Evolutionary conservation across 306 rosid genomes (phyloP).

Genomic region (Myrica gale): DNA sequence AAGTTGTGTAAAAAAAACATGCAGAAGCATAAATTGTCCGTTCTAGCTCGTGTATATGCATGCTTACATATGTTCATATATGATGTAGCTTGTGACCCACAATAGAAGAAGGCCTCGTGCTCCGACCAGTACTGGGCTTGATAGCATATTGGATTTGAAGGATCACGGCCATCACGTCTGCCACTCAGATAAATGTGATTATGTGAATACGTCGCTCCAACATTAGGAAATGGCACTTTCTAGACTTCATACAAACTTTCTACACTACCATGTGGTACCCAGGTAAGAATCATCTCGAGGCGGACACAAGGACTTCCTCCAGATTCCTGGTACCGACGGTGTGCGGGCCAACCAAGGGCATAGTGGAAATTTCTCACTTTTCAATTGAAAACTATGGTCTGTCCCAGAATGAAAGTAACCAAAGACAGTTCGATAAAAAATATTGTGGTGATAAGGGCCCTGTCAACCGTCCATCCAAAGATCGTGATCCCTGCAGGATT

Average conservation of each 20-base stretch:
- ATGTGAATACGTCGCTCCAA: background rate
- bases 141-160: background rate
- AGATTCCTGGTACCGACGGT: background rate
- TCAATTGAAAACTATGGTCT: conserved; percentile 45
- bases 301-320: no score
- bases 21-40: no score
- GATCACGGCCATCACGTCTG: background rate
- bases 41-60: no score
- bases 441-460: conserved; percentile 72
- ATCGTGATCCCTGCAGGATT: conserved; percentile 82
- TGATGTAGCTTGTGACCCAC: no score
- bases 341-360: background rate
- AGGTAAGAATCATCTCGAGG: background rate
- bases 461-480: conserved; percentile 81
- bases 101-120: no score
- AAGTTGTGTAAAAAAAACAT: no score
- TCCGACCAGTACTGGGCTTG: no score
- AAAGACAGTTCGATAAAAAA: conserved; percentile 66
- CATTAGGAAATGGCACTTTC: background rate
- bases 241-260: no score
- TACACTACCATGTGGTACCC: background rate
- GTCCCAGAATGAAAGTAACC: conserved; percentile 69
- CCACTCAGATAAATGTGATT: background rate
- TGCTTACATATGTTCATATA: no score
- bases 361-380: background rate